Base-by-base conservation (phyloP, 2,329 filamentous ascomycete species). In the Hysterium pulicare region DNA sequence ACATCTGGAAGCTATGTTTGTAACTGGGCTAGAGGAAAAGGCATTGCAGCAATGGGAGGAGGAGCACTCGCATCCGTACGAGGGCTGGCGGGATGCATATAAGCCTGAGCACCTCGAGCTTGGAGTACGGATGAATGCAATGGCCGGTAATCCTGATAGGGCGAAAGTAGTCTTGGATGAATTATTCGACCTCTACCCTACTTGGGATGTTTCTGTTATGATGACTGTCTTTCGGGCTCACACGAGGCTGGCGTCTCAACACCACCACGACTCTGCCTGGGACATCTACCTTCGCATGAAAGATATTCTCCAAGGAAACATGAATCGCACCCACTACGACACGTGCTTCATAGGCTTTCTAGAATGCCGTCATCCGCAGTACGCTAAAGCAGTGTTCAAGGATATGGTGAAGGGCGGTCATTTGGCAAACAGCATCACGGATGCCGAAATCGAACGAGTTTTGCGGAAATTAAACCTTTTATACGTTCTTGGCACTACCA, bases 321-420 rank as follows among this genome's bases (percentile, higher is more conserved):
- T 90, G 69, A 78, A 73, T 3, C 82, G 90, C 57, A 70, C 81
- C 15, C 86, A 94, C 58, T 94, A 90, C 54, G 89, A 95, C 61
- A 72, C 78, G 46, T 76, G 90, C 26, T 82, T 85, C 35, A 76
- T 84, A 16, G 79, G 78, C 33, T 87, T 95, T 56, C 69, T 95
- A 20, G 73, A 82, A 17, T 76, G 80, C 5, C 78, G 81, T 40
- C 75, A 83, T 45, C 73, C 80, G 5, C 78, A 85, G 46, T 76
- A 83, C 46, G 87, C 87, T 1, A 75, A 91, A 41, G 79, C 81
- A 40, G 81, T 88, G 0, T 95, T 95, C 64, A 87, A 85, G 53
- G 88, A 95, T 62, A 94, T 95, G 89, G 90, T 95, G 82, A 79
- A 77, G 6, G 61, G 67, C 44, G 68, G 68, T 34, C 65, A 66